phyloP scores from a whole-genome alignment of 2,329 filamentous ascomycete genomes.

The Sporothrix phasma region DNA sequence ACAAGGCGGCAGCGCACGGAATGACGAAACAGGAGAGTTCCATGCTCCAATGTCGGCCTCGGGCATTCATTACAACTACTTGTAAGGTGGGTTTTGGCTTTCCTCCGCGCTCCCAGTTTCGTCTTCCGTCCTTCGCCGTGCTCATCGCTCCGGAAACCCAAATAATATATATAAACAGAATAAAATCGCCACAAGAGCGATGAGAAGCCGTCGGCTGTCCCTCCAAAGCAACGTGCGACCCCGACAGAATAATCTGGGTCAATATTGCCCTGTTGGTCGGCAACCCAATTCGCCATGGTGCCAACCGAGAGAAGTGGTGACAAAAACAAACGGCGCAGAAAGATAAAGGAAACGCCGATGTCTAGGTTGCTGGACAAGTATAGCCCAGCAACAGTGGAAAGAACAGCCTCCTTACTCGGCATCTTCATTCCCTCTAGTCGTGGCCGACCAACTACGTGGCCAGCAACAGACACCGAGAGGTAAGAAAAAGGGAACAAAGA shows the following conservation, averaged over 20 bases:
- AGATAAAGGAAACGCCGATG: background rate
- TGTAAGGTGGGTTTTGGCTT: background rate
- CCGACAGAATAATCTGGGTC: background rate
- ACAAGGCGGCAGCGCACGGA: background rate
- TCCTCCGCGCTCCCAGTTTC: background rate
- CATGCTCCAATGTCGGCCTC: background rate
- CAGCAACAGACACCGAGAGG: background rate
- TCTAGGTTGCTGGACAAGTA: background rate
- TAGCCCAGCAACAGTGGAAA: background rate
- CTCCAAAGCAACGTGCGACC: background rate
- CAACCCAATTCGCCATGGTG: background rate
- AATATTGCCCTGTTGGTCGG: background rate
- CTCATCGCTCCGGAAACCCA: background rate
- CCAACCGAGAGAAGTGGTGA: background rate
- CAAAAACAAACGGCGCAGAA: background rate
- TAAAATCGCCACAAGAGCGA: background rate
- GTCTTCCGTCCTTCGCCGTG: background rate
- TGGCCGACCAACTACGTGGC: background rate
- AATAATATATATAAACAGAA: background rate
- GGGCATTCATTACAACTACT: conserved; percentile 15
- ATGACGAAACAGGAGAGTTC: background rate
- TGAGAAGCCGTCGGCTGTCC: background rate
- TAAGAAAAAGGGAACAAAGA: background rate
- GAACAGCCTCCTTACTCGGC: background rate
- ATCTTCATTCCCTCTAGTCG: background rate